Conservation (phyloP, 441 rosid species). For the Gossypium lobatum region DNA sequence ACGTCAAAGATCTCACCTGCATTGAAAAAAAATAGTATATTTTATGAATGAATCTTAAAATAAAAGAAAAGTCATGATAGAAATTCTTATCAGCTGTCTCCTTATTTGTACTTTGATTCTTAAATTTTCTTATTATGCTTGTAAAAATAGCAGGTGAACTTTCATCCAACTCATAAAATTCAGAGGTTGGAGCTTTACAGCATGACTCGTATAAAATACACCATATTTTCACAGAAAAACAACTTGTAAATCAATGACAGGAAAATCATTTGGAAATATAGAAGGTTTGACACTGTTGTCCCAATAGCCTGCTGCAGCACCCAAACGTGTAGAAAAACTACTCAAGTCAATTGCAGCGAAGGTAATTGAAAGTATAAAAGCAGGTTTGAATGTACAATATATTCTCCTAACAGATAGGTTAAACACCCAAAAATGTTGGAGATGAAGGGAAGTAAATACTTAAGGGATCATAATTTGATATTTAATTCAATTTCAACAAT, state of each 20-base stretch:
- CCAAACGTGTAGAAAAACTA: not conserved
- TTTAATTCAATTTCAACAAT: not conserved
- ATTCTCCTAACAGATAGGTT: not conserved
- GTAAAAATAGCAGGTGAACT: not conserved
- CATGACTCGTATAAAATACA: not conserved
- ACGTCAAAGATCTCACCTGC: slow-evolving; percentile 84
- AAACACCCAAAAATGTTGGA: not conserved
- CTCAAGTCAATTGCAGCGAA: not conserved
- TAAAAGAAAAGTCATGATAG: not conserved
- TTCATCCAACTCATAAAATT: slow-evolving; percentile 2
- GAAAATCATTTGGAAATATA: not conserved
- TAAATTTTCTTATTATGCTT: not conserved
- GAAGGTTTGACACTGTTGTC: not conserved
- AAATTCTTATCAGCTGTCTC: not conserved
- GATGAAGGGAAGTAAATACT: not conserved
- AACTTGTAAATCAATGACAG: no score
- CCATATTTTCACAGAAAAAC: not conserved
- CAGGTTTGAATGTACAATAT: not conserved
- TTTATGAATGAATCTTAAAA: slow-evolving; percentile 8
- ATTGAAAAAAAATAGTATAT: slow-evolving; percentile 16
- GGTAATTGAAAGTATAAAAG: not conserved
- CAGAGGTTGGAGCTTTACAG: not conserved
- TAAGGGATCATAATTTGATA: not conserved
- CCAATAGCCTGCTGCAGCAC: not conserved
- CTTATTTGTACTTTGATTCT: not conserved